Evolutionary conservation across 2,329 filamentous ascomycete genomes (phyloP), one percentile per base, ranked within the genome.

Genomic region (Fusarium duplospermum): DNA sequence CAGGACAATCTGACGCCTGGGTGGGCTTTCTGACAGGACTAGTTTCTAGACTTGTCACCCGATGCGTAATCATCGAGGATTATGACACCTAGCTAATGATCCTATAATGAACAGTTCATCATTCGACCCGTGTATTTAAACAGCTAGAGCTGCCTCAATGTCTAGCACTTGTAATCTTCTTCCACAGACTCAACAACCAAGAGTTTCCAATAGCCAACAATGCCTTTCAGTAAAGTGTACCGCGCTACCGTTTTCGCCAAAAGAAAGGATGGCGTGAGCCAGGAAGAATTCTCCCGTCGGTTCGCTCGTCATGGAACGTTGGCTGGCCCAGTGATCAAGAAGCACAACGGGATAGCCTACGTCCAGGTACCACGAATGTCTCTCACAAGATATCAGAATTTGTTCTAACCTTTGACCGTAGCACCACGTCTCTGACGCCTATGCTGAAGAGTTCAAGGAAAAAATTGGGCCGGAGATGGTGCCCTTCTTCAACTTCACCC

Each of bases 221-320:
- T 59, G 36, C 6, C 36, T 22, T 59, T 59, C 13, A 59, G 36
- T n/a, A 59, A 59, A 6, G 24, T 42, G 0, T 59, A 40, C 24
- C 57, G 35, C 13, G 36, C 57, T n/a, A 59, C 57, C 11, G 57
- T 59, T 16, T 59, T 29, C 8, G 35, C 57, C 6, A 59, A 22
- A 24, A 59, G 57, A 59, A 59, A 59, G 36, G 6, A 29, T 10
- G 57, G 57, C 2, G 22, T 40, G 6, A 22, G 13, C 1, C 35
- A 59, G 18, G 57, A 59, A n/a, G 57, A 59, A 4, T 59, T 59
- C 57, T 59, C 57, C 0, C 57, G 36, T 1, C 57, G 57, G 18
- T 59, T 59, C 24, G 57, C 57, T 9, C 35, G 10, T 0, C 57
- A 59, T 6, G 36, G 57, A 22, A 59, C 36, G 0, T 22, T 59